Evolutionary conservation across 345 rosid species (phyloP).

Genomic region (Balakata baccata): DNA sequence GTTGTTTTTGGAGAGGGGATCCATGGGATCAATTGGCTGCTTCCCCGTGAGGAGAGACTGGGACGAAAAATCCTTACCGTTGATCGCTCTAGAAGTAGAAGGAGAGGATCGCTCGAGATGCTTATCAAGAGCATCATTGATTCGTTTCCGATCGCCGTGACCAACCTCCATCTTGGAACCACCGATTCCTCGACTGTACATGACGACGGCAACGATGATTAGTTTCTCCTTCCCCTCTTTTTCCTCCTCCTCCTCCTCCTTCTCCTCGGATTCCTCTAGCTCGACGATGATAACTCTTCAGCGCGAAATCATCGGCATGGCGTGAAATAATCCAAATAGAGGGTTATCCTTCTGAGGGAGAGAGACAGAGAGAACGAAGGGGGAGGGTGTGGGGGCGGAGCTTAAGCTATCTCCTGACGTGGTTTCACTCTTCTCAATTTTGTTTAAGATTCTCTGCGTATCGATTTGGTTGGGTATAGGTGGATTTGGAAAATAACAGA

Average conservation of each 20-base stretch:
- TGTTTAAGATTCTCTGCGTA: no score
- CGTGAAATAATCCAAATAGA: not conserved
- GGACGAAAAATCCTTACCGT: slow-evolving; percentile 61
- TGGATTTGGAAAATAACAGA: no score
- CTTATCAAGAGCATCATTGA: slow-evolving; percentile 68
- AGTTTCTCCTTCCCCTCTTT: not conserved
- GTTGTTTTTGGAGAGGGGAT: slow-evolving; percentile 53
- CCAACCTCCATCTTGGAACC: slow-evolving; percentile 64
- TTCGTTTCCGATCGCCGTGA: slow-evolving; percentile 68
- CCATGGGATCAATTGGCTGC: slow-evolving; percentile 51
- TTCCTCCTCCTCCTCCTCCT: not conserved
- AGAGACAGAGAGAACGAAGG: not conserved
- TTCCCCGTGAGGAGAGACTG: slow-evolving; percentile 48
- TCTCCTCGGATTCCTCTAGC: not conserved
- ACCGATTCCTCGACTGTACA: slow-evolving; percentile 50
- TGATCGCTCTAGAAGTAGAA: slow-evolving; percentile 57
- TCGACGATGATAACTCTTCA: not conserved
- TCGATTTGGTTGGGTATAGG: no score
- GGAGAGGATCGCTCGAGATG: slow-evolving; percentile 75
- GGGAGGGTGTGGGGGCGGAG: no score
- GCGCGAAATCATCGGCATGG: not conserved
- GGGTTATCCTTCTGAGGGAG: not conserved
- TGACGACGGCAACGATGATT: slow-evolving; percentile 18
- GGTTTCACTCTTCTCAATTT: no score
- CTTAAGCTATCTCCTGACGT: no score